Base-by-base conservation (phyloP, 805 yeast species). In the Nakazawaea siamensis region DNA sequence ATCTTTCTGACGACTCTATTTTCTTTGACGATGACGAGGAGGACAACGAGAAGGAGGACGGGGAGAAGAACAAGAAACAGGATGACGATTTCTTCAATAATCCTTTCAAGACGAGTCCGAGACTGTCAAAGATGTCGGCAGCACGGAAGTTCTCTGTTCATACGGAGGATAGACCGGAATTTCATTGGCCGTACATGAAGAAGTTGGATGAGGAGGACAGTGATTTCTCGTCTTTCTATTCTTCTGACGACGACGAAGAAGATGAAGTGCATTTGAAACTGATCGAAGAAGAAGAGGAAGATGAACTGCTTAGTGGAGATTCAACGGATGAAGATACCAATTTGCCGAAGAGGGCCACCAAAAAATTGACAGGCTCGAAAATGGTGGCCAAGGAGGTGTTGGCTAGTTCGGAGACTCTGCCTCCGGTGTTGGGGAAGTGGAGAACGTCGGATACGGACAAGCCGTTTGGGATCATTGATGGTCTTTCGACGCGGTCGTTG, bases 381-480 rank as follows among this genome's bases (percentile, higher is more conserved):
- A 82, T 85, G 46, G 80, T 85, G n/a, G 80, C 79, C n/a, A 87
- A 90, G 43, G 97, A 90, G 55, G 85, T 90, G 5, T 71, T 90
- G n/a, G 80, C 94, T 4, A 80, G 94, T 1, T 81, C 84, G 17
- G 86, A 88, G 35, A 76, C 86, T 42, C 64, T 94, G 35, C 97
- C 97, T 4, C 98, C 98, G 2, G 73, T 84, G 18, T 64, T 90
- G 39, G 97, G 97, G 0, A 80, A 95, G 2, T 90, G 97, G 94
- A 77, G 81, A 24, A 80, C 94, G 5, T 73, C 80, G 34, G 72
- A 66, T 29, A 73, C 73, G 34, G 59, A 57, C 38, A 79, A 85
- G 48, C 96, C 95, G 1, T 86, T 83, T 55, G 94, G 96, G 16
- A 86, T 90, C 39, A 90, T 90, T 50, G 97, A 90, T 54, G 98